These are phyloP conservation scores for Ceratocystiopsis brevicomis DNA, from an alignment of 2,329 filamentous ascomycete genomes.

Conservation along the genomic window DNA sequence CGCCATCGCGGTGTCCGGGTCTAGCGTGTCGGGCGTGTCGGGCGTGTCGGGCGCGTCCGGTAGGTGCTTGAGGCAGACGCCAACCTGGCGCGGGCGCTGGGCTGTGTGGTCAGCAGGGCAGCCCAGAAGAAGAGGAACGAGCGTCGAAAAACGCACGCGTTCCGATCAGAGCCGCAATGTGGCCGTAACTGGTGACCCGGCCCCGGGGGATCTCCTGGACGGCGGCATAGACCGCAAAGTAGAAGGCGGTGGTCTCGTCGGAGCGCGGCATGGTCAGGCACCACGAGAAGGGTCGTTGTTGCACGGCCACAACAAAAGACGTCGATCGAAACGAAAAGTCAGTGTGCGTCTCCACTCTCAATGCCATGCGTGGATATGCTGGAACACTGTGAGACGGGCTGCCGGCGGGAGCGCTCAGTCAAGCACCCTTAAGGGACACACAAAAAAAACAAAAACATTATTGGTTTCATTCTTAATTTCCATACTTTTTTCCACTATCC, in stretches of 20 bases:
- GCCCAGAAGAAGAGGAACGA: not conserved
- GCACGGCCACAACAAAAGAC: no score
- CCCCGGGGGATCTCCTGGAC: slow-evolving; percentile 72
- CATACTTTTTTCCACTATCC: no score
- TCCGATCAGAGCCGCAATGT: slow-evolving; percentile 54
- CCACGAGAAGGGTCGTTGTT: no score
- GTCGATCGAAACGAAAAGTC: no score
- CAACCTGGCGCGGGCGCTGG: slow-evolving; percentile 65
- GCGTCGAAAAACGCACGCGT: slow-evolving; percentile 35
- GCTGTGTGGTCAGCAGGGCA: slow-evolving; percentile 23
- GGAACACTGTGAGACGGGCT: no score
- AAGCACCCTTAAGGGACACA: no score
- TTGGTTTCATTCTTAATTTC: no score
- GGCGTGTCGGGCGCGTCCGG: slow-evolving; percentile 11
- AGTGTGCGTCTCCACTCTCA: no score
- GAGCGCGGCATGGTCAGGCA: slow-evolving; percentile 39
- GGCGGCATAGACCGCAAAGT: slow-evolving; percentile 59
- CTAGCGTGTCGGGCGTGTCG: not conserved
- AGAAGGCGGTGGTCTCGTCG: slow-evolving; percentile 59
- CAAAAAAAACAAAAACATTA: no score
- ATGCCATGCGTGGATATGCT: no score
- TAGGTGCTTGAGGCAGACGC: slow-evolving; percentile 75
- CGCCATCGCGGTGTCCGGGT: not conserved
- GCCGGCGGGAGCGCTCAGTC: no score
- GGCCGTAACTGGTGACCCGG: slow-evolving; percentile 73